A percentile compares a stretch with the other conserved stretches of the same genome.
phyloP scores from a whole-genome alignment of 495 filamentous ascomycete species.

The Podospora sp. region DNA sequence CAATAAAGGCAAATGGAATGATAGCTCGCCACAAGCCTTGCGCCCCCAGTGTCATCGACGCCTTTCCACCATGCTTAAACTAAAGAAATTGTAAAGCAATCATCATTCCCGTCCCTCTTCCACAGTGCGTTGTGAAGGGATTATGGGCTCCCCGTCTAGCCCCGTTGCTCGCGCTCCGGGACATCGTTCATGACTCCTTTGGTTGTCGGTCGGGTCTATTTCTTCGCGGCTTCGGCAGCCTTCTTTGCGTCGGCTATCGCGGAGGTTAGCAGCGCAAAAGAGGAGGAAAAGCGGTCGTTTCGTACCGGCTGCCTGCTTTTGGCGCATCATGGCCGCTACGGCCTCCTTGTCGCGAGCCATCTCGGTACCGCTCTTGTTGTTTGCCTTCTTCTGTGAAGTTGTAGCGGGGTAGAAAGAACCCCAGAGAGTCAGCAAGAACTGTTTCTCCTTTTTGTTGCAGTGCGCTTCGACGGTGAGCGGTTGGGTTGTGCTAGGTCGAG shows the following conservation, averaged over 20 bases:
- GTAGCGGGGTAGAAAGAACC: slow-evolving; percentile 15
- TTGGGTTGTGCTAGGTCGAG: not conserved
- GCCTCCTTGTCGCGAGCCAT: slow-evolving; percentile 73
- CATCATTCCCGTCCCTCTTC: not conserved
- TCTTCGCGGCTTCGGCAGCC: slow-evolving; percentile 38
- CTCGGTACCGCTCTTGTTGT: slow-evolving; percentile 65
- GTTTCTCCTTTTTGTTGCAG: not conserved
- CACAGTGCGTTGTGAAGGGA: not conserved
- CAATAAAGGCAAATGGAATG: not conserved
- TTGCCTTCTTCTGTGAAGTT: slow-evolving; percentile 60
- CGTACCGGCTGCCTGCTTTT: slow-evolving; percentile 85
- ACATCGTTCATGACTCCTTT: not conserved
- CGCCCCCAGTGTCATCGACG: slow-evolving; percentile 12
- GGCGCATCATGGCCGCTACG: slow-evolving; percentile 80
- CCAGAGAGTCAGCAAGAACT: slow-evolving; percentile 30
- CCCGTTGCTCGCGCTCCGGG: not conserved
- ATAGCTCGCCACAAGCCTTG: slow-evolving; percentile 3
- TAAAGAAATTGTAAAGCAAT: not conserved
- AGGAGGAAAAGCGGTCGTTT: slow-evolving; percentile 20
- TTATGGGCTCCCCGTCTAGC: not conserved
- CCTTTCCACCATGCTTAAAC: slow-evolving; percentile 10
- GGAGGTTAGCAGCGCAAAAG: not conserved
- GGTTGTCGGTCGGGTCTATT: slow-evolving; percentile 20
- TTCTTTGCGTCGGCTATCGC: slow-evolving; percentile 55
- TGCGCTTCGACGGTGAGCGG: not conserved